Base-by-base conservation (phyloP, 768 basidiomycete genomes). In the Lactarius hatsudake region DNA sequence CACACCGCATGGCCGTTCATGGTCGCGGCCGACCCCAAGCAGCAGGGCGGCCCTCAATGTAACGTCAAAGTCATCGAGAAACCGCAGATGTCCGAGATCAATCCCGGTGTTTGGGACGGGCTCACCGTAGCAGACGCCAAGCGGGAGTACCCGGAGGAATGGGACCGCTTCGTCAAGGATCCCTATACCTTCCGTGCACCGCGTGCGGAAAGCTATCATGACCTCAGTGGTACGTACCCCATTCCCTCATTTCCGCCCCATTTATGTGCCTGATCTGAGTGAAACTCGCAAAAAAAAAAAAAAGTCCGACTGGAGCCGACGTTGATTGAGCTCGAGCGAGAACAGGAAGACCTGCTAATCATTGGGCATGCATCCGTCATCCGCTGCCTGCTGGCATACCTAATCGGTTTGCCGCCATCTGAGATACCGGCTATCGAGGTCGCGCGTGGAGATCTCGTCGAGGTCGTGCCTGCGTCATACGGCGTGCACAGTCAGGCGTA, bases 391-490 rank as follows among this genome's bases (percentile, higher is more conserved):
- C 85, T 98, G 55, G 90, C 95, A 2, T 94, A 94, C 76, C 87
- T 94, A 72, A 94, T 94, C 71, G 97, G 97, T 7, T 82, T 98
- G 3, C 94, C 95, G 6, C 94, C 96, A 0, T 90, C 90, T 32
- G 97, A 99, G 75, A 97, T 99, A 55, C 97, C 97, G 0, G 96
- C 94, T 1, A 96, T 98, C 62, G 96, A 98, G 77, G 90, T 99
- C 72, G 93, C 96, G 43, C 86, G 97, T 15, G 97, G 97, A 0
- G 97, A 99, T 75, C 80, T 98, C n/a, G 84, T 98, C 45, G 97
- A 99, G 76, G 91, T 94, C 59, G 86, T 92, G 0, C 92, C 93
- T 2, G 89, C 92, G 12, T 91, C 89, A 7, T 94, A 94, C 71
- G 95, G 95, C 12, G 95, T 97, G 54, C 88, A 91, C 68, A 90